phyloP scores from a whole-genome alignment of 352 stramenopile species.

The Globisporangium lucens region DNA sequence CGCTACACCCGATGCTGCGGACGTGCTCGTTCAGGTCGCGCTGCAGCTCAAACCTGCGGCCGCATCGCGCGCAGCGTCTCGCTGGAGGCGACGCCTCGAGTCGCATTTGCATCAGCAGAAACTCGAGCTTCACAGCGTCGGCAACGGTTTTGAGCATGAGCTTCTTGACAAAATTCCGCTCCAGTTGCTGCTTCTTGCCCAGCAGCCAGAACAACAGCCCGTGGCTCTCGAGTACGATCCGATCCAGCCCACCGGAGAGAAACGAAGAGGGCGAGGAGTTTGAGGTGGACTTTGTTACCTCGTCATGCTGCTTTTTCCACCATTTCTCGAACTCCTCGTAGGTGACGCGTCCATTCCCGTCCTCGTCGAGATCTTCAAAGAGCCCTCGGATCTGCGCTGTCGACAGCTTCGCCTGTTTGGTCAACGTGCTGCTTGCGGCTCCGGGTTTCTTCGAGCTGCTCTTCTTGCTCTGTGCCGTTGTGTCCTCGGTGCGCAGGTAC shows the following conservation, averaged over 20 bases:
- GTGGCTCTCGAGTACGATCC: conserved; percentile 38
- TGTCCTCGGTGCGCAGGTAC: conserved; percentile 26
- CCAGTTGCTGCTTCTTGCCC: conserved; percentile 38
- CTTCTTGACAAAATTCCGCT: conserved; percentile 56
- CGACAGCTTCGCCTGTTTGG: conserved; percentile 24
- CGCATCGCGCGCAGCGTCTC: conserved; percentile 27
- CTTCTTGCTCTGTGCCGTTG: not conserved
- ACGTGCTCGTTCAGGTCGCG: conserved; percentile 37
- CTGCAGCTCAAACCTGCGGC: conserved; percentile 31
- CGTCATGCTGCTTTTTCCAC: conserved; percentile 27
- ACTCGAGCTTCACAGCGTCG: conserved; percentile 26
- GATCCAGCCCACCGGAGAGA: conserved; percentile 28
- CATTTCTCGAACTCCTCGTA: conserved; percentile 35
- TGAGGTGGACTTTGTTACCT: conserved; percentile 11
- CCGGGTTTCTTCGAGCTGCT: conserved; percentile 10
- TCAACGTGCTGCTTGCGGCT: not conserved
- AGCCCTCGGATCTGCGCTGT: conserved; percentile 31
- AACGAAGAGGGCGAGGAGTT: conserved; percentile 35
- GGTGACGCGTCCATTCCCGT: conserved; percentile 31
- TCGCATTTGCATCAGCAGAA: conserved; percentile 18
- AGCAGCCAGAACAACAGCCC: conserved; percentile 46
- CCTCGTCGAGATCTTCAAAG: conserved; percentile 37
- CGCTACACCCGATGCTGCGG: conserved; percentile 18
- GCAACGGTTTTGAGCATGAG: conserved; percentile 30
- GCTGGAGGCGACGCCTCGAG: conserved; percentile 8